Percentiles rank a stretch among this genome's conserved stretches.
phyloP scores from a whole-genome alignment of 257 asterid species.

The Plantago ovata region DNA sequence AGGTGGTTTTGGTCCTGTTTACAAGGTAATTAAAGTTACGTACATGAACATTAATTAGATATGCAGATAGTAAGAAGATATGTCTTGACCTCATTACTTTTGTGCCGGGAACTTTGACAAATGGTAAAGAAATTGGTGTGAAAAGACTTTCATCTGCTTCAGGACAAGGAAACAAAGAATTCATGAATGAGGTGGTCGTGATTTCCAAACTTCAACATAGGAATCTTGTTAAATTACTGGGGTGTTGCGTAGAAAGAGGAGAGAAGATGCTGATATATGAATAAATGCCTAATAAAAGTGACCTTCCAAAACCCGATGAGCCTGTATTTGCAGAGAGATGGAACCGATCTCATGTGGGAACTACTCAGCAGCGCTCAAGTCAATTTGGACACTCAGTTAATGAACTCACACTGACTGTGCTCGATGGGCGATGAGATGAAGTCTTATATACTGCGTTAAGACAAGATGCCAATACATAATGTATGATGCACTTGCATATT shows the following conservation, averaged over 20 bases:
- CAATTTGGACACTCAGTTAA: constrained; percentile 31
- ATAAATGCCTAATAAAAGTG: constrained; percentile 39
- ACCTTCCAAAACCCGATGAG: constrained; percentile 37
- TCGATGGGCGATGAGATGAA: constrained; percentile 35
- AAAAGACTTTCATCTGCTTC: constrained; percentile 31
- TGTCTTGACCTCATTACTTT: background rate
- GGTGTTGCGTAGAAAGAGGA: constrained; percentile 37
- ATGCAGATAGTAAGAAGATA: background rate
- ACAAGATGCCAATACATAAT: too few relatives aligned
- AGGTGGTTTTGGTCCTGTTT: constrained; percentile 71
- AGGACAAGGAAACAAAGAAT: constrained; percentile 36
- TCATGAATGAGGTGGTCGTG: constrained; percentile 41
- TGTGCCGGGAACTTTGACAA: constrained; percentile 27
- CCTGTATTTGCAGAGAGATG: constrained; percentile 51
- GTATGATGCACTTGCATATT: too few relatives aligned
- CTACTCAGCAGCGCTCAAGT: constrained; percentile 9
- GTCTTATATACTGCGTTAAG: too few relatives aligned
- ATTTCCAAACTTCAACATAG: constrained; percentile 40
- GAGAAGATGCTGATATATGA: constrained; percentile 44
- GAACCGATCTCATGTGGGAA: constrained; percentile 23
- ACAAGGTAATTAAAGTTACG: constrained; percentile 42
- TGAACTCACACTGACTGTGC: constrained; percentile 30
- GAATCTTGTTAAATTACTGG: constrained; percentile 42
- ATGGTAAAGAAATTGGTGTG: constrained; percentile 24
- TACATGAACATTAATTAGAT: too few relatives aligned